phyloP scores from a whole-genome alignment of 1,284 basidiomycete genomes.

The Melampsora abietis-canadensis region DNA sequence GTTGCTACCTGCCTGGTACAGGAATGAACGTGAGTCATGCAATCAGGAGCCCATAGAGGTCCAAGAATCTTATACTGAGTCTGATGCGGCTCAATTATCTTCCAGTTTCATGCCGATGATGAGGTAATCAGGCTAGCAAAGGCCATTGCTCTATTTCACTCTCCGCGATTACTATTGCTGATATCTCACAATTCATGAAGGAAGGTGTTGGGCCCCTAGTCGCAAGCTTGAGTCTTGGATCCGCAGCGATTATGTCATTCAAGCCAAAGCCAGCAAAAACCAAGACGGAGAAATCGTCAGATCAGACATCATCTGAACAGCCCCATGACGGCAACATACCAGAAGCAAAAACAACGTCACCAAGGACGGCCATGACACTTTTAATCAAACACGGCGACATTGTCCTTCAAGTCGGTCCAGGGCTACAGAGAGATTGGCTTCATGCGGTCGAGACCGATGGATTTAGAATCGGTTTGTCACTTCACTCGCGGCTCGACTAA shows the following conservation, averaged over 20 bases:
- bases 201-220: constrained; percentile 16
- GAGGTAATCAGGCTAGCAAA: constrained; percentile 12
- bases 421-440: constrained; percentile 14
- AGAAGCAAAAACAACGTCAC: neutral
- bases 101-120: constrained; percentile 38
- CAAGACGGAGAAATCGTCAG: neutral
- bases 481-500: neutral
- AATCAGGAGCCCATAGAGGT: too few relatives aligned
- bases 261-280: constrained; percentile 11
- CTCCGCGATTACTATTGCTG: neutral
- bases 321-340: neutral
- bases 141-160: neutral
- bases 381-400: constrained; percentile 34
- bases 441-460: constrained; percentile 32
- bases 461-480: constrained; percentile 25
- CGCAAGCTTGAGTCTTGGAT: constrained; percentile 34
- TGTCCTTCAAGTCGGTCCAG: constrained; percentile 23
- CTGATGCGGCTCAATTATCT: neutral
- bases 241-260: constrained; percentile 31
- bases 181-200: constrained; percentile 7
- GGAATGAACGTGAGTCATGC: constrained; percentile 32
- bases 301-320: neutral
- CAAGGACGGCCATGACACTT: constrained; percentile 2
- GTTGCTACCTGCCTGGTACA: constrained; percentile 28
- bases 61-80: too few relatives aligned